These are phyloP conservation scores for Avena sativa DNA, from an alignment of 176 grass and related monocot genomes.

Conservation along the genomic window DNA sequence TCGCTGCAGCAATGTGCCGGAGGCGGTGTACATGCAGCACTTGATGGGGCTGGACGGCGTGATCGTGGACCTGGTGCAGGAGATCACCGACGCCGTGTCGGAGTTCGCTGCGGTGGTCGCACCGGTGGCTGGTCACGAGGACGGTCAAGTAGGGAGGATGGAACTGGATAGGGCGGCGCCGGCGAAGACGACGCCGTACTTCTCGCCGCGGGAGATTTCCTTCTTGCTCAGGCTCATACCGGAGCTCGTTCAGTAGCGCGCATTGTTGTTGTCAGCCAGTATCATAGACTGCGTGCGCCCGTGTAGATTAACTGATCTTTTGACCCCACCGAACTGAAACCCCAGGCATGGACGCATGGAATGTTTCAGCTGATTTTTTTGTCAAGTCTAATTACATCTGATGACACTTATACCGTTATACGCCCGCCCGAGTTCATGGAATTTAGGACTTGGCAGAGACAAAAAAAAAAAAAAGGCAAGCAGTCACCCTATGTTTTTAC, in stretches of 20 bases:
- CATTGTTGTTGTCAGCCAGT: no score
- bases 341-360: no score
- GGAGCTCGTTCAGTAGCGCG: conserved; percentile 63
- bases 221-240: conserved; percentile 75
- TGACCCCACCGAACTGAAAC: not conserved
- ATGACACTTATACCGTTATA: no score
- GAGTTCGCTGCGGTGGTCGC: conserved; percentile 31
- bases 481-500: no score
- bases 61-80: conserved; percentile 76
- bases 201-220: conserved; percentile 63
- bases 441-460: no score
- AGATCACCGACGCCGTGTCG: conserved; percentile 66
- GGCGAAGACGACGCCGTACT: conserved; percentile 42
- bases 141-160: not conserved
- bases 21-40: conserved; percentile 85
- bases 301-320: not conserved
- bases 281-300: not conserved
- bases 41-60: conserved; percentile 81
- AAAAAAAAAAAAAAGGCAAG: no score
- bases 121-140: not conserved
- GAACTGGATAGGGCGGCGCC: not conserved
- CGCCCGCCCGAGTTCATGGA: no score
- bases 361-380: no score
- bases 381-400: no score
- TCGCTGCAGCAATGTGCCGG: conserved; percentile 72